Conservation (phyloP, 768 basidiomycete species). For the Antrodiella citrinella region DNA sequence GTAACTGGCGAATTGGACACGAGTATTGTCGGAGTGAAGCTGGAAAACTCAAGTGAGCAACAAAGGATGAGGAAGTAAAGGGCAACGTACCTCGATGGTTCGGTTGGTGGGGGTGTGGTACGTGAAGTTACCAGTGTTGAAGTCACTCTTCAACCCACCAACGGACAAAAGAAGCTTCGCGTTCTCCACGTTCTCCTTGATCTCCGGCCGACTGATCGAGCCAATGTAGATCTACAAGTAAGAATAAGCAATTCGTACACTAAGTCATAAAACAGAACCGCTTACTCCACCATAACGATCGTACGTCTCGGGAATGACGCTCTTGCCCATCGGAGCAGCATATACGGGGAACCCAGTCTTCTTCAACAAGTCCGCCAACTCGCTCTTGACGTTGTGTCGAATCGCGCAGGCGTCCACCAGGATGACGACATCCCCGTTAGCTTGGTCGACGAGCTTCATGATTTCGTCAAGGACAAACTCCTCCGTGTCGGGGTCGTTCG, state of each 20-base stretch:
- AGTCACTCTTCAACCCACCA: slow-evolving; percentile 66
- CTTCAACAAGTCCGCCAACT: slow-evolving; percentile 53
- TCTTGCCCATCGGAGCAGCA: slow-evolving; percentile 77
- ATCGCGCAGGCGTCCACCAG: slow-evolving; percentile 77
- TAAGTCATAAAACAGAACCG: slow-evolving; percentile 3
- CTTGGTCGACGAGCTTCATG: slow-evolving; percentile 49
- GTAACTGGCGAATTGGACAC: slow-evolving; percentile 56
- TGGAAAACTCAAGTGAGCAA: slow-evolving; percentile 19
- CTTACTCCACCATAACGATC: slow-evolving; percentile 75
- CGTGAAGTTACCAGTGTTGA: slow-evolving; percentile 85
- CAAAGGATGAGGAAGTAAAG: neutral
- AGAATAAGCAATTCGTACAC: neutral
- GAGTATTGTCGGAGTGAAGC: slow-evolving; percentile 71
- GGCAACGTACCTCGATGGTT: slow-evolving; percentile 56
- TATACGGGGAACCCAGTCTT: slow-evolving; percentile 69
- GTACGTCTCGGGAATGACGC: slow-evolving; percentile 60
- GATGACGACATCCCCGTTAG: slow-evolving; percentile 57
- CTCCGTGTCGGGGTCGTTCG: slow-evolving; percentile 52
- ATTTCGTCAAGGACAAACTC: slow-evolving; percentile 71
- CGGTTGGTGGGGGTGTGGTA: slow-evolving; percentile 54
- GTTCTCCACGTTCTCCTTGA: slow-evolving; percentile 65
- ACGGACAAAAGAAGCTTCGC: slow-evolving; percentile 73
- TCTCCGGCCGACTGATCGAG: slow-evolving; percentile 51
- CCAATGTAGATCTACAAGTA: slow-evolving; percentile 64
- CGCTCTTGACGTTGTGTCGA: slow-evolving; percentile 58